Evolutionary conservation across 441 rosid species (phyloP).

Genomic region (Macaranga tanarius): DNA sequence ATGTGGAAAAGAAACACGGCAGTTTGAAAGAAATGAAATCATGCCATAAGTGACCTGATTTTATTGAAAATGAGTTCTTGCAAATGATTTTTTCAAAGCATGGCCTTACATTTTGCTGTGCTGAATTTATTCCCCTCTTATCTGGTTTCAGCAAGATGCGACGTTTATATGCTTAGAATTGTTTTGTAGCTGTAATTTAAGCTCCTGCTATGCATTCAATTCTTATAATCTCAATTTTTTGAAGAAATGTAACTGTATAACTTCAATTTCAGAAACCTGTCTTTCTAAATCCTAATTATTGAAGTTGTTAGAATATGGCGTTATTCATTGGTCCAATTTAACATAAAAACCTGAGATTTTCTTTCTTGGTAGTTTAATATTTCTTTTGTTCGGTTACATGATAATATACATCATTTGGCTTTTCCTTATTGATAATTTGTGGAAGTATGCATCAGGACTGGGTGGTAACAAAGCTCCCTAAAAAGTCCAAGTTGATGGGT

Average conservation of each 20-base stretch:
- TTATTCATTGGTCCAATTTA: neutral
- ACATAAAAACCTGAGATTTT: neutral
- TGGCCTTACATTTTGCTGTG: neutral
- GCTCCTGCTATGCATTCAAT: neutral
- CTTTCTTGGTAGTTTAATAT: neutral
- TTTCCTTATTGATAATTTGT: slow-evolving; percentile 10
- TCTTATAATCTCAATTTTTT: neutral
- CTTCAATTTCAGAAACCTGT: neutral
- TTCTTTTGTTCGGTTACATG: no score
- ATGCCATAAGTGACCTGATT: no score
- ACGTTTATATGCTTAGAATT: neutral
- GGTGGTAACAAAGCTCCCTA: slow-evolving; percentile 52
- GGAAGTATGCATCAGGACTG: slow-evolving; percentile 54
- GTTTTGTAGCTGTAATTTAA: neutral
- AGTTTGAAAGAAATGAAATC: no score
- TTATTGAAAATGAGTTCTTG: no score
- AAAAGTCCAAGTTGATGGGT: slow-evolving; percentile 41
- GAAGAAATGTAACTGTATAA: neutral
- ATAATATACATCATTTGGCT: neutral
- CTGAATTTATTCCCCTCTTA: neutral
- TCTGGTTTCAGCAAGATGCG: neutral
- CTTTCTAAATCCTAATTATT: neutral
- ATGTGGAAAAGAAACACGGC: no score
- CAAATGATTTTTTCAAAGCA: neutral
- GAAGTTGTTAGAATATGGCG: neutral